phyloP scores from a whole-genome alignment of 257 asterid genomes.

The Solanum piurae region DNA sequence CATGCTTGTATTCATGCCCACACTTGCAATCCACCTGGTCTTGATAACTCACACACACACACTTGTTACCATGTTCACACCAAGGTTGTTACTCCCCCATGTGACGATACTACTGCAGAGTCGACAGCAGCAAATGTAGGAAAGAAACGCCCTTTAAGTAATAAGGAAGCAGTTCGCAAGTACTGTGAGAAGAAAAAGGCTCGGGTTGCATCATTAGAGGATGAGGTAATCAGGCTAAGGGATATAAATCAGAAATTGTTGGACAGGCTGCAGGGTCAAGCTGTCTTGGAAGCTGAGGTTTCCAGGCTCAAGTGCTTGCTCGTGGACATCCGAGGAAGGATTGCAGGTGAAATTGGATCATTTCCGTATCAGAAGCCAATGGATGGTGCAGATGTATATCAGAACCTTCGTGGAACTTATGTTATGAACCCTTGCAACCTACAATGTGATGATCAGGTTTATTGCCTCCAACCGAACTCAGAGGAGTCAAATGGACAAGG shows the following conservation, averaged over 20 bases:
- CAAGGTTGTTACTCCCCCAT: slow-evolving; percentile 12
- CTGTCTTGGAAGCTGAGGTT: slow-evolving; percentile 37
- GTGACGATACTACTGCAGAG: background rate
- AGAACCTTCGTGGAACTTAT: background rate
- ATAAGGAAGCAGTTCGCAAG: slow-evolving; percentile 60
- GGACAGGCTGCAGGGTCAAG: slow-evolving; percentile 34
- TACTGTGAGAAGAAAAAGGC: slow-evolving; percentile 72
- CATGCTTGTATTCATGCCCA: slow-evolving; percentile 62
- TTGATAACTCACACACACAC: slow-evolving; percentile 51
- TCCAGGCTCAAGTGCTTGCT: slow-evolving; percentile 41
- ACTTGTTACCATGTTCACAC: slow-evolving; percentile 68
- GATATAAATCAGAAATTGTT: slow-evolving; percentile 32
- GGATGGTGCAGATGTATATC: background rate
- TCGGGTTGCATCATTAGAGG: slow-evolving; percentile 42
- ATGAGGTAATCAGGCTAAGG: slow-evolving; percentile 46
- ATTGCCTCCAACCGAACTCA: background rate
- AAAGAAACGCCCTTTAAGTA: slow-evolving; percentile 28
- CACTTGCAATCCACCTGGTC: slow-evolving; percentile 59
- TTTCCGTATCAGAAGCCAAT: slow-evolving; percentile 22
- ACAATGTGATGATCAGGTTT: background rate
- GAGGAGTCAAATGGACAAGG: background rate
- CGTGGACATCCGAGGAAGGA: slow-evolving; percentile 35
- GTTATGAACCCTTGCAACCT: background rate
- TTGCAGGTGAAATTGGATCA: slow-evolving; percentile 30
- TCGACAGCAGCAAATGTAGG: background rate